These are phyloP conservation scores for Tuber borchii DNA, from an alignment of 495 filamentous ascomycete species.

Conservation along the genomic window DNA sequence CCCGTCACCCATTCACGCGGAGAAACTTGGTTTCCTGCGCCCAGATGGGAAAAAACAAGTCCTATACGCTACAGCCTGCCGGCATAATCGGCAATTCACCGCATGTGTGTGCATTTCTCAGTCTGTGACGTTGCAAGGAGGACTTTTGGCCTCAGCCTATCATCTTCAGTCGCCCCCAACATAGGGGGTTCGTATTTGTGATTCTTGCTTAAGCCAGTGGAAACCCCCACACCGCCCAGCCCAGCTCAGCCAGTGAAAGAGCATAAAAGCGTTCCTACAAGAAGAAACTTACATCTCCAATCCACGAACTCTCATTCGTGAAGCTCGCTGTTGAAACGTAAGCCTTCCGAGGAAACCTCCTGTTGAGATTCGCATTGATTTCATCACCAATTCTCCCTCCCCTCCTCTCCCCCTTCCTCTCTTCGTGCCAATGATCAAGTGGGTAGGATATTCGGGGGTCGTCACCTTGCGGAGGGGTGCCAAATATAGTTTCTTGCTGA, in stretches of 20 bases:
- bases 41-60: background rate
- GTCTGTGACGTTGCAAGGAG: background rate
- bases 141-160: background rate
- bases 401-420: background rate
- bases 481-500: background rate
- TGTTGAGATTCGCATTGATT: background rate
- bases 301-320: background rate
- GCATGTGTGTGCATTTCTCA: background rate
- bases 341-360: background rate
- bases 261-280: background rate
- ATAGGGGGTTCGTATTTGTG: background rate
- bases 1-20: background rate
- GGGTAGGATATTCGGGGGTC: background rate
- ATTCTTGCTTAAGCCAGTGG: background rate
- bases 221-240: background rate
- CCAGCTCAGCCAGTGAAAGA: background rate
- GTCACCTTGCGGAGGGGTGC: background rate
- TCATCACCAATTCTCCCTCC: background rate
- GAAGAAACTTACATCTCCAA: background rate
- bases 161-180: background rate
- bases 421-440: constrained; percentile 2
- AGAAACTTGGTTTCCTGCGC: background rate
- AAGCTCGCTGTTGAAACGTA: background rate
- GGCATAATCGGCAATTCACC: constrained; percentile 1
- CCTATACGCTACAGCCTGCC: background rate